Evolutionary conservation across 176 grass and related monocot genomes (phyloP).

Genomic region (Microstegium vimineum): DNA sequence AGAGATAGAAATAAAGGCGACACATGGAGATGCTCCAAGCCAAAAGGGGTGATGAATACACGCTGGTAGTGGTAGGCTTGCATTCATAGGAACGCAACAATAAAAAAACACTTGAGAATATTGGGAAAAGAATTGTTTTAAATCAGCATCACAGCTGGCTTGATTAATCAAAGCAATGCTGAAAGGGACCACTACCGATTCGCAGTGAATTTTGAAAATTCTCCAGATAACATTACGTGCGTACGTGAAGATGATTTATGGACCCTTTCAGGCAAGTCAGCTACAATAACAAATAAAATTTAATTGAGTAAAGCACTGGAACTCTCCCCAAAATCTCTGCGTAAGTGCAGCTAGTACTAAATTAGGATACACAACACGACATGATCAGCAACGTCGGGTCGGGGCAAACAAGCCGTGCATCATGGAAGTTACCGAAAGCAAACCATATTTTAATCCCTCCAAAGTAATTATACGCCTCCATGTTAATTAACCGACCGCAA

Average conservation of each 20-base stretch:
- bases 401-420: background rate
- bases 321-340: constrained; percentile 20
- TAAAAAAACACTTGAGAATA: constrained; percentile 20
- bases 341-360: constrained; percentile 20
- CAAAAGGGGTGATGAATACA: constrained; percentile 17
- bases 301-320: background rate
- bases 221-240: constrained; percentile 3
- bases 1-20: background rate
- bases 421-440: constrained; percentile 12
- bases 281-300: constrained; percentile 26
- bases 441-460: constrained; percentile 2
- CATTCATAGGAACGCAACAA: constrained; percentile 15
- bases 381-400: constrained; percentile 26
- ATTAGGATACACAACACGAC: constrained; percentile 7
- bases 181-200: constrained; percentile 40
- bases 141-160: constrained; percentile 31
- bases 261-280: constrained; percentile 22
- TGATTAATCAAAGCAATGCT: constrained; percentile 41
- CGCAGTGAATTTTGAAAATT: constrained; percentile 30
- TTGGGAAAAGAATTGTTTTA: constrained; percentile 22
- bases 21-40: constrained; percentile 27
- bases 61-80: constrained; percentile 12
- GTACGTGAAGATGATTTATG: background rate
- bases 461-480: background rate
- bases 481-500: background rate